Base-by-base conservation (phyloP, 257 asterid genomes). In the Solanum etuberosum region DNA sequence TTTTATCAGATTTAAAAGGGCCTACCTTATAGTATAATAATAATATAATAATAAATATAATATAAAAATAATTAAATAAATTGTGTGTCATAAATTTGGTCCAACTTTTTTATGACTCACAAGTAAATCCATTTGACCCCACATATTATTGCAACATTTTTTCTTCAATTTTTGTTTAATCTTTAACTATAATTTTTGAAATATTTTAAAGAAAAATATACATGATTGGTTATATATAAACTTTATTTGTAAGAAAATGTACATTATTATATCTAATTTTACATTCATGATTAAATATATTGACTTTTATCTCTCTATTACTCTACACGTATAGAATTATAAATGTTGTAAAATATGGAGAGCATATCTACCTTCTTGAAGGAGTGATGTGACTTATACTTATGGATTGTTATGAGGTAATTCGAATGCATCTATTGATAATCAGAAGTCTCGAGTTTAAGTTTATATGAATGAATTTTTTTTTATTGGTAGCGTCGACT, bases 51-150 rank as follows among this genome's bases (percentile, higher is more conserved):
- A 35, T 25, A 74, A 16, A 10, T 12, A 76, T 23, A 25, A 76
- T 40, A 25, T 0, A 42, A 51, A 40, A 76, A 12, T 76, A 12
- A 40, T 4, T 40, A 25, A 43, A 7, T 43, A 14, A 14, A 77
- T 31, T 18, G 59, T 77, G 46, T 43, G 40, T 43, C 84, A 78
- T 46, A 46, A 80, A 80, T 43, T 80, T 46, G 67, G 63, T 78
- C 84, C 84, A 43, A 31, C 63, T 78, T 42, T 43, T 14, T 2
- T 42, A 10, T 25, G 83, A 77, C 67, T 43, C 67, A 78, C 65
- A 34, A 80, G 29, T 61, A 43, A 78, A 78, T 78, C 84, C 84
- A 46, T 78, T 27, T 78, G 84, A 27, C 84, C 65, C 84, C 38
- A 78, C 40, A 43, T 78, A 73, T 29, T 25, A 78, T 42, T 25